Percentiles rank a stretch among this genome's conserved stretches.
phyloP scores from a whole-genome alignment of 805 yeast species.

The Debaryomyces castellii region DNA sequence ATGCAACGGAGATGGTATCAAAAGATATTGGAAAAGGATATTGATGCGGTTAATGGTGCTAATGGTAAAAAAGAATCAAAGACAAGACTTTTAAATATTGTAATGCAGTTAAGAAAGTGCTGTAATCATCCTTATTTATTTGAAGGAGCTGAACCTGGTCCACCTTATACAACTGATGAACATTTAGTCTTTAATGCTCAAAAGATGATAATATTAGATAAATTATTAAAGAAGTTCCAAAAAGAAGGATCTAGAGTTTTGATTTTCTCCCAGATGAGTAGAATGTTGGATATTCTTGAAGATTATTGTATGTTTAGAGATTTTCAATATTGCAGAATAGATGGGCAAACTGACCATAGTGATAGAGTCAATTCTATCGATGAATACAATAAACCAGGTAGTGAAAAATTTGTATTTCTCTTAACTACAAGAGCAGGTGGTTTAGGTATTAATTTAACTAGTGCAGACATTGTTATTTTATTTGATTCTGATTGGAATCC shows the following conservation, averaged over 20 bases:
- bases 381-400: constrained; percentile 74
- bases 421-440: constrained; percentile 91
- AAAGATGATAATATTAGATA: constrained; percentile 70
- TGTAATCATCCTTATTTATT: constrained; percentile 83
- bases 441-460: constrained; percentile 76
- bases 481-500: constrained; percentile 89
- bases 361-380: constrained; percentile 77
- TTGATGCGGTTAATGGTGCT: constrained; percentile 84
- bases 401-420: constrained; percentile 69
- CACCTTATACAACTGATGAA: constrained; percentile 83
- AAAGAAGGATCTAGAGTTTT: constrained; percentile 75
- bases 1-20: constrained; percentile 82
- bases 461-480: constrained; percentile 75
- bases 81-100: constrained; percentile 73
- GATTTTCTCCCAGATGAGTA: constrained; percentile 81
- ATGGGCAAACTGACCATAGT: constrained; percentile 78
- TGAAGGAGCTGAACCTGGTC: constrained; percentile 90
- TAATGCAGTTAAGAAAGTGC: constrained; percentile 82
- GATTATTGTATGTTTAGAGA: constrained; percentile 74
- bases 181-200: constrained; percentile 74
- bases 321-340: constrained; percentile 74
- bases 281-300: constrained; percentile 77
- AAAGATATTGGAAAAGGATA: constrained; percentile 72
- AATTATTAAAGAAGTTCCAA: constrained; percentile 57
- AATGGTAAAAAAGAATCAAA: constrained; percentile 73